These are phyloP conservation scores for Clohesyomyces aquaticus DNA, from an alignment of 495 filamentous ascomycete species.

Conservation along the genomic window DNA sequence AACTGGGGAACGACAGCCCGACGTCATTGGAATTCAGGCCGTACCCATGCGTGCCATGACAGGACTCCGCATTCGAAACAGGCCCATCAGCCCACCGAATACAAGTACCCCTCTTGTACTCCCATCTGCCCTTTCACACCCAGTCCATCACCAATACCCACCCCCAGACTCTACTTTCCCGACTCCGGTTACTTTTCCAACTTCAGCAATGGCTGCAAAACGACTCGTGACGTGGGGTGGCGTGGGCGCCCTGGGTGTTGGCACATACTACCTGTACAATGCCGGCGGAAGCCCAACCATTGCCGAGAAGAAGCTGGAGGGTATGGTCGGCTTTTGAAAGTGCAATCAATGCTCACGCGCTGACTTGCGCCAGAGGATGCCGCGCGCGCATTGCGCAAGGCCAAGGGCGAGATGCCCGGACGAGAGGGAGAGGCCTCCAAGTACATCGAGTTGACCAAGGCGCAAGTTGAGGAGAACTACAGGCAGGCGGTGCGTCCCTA, in stretches of 20 bases:
- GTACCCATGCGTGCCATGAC: conserved; percentile 9
- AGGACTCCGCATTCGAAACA: conserved; percentile 2
- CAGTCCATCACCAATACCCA: background rate
- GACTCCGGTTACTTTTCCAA: conserved; percentile 3
- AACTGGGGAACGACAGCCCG: conserved; percentile 24
- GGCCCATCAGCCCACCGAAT: conserved; percentile 10
- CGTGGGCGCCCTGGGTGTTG: conserved; percentile 64
- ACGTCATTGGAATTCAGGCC: conserved; percentile 31
- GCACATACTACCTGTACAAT: conserved; percentile 89
- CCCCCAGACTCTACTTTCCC: conserved; percentile 44
- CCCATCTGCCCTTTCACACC: conserved; percentile 4
- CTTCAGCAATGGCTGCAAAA: conserved; percentile 34
- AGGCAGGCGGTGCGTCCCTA: conserved; percentile 51
- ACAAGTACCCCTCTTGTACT: conserved; percentile 16
- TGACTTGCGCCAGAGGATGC: conserved; percentile 59
- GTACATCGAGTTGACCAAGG: conserved; percentile 55
- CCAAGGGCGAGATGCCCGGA: conserved; percentile 65
- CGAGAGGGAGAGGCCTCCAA: conserved; percentile 57
- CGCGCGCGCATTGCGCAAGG: conserved; percentile 63
- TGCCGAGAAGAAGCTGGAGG: conserved; percentile 80
- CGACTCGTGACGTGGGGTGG: conserved; percentile 46
- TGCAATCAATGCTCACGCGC: conserved; percentile 23
- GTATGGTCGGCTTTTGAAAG: conserved; percentile 56
- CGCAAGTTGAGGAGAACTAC: conserved; percentile 52
- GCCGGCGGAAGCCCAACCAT: conserved; percentile 81